A percentile compares a stretch with the other conserved stretches of the same genome.
Conservation (phyloP, 306 rosid genomes). For the Begonia loranthoides region DNA sequence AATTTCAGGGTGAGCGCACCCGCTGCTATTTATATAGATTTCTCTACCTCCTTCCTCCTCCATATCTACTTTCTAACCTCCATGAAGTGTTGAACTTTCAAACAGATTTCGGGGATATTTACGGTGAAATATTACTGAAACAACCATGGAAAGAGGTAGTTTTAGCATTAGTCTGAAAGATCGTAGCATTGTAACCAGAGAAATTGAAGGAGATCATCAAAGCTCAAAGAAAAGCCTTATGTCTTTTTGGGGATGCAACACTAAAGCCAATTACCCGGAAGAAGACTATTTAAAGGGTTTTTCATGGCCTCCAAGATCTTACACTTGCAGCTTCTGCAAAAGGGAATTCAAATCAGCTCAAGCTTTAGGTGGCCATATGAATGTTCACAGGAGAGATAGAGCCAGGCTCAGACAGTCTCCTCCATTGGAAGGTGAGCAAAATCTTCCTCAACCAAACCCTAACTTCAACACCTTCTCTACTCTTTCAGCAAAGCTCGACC, state of each 20-base stretch:
- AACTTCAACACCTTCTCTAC: constrained; percentile 25
- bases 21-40: background rate
- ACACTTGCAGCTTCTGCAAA: constrained; percentile 74
- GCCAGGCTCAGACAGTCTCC: constrained; percentile 63
- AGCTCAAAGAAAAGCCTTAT: background rate
- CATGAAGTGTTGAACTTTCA: background rate
- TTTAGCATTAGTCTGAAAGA: background rate
- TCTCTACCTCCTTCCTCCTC: background rate
- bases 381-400: constrained; percentile 87
- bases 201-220: constrained; percentile 2
- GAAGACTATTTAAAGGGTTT: constrained; percentile 39
- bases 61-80: background rate
- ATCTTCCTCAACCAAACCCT: constrained; percentile 31
- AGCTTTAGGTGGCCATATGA: constrained; percentile 97
- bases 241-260: too few relatives aligned
- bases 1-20: background rate
- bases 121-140: background rate
- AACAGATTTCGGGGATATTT: too few relatives aligned
- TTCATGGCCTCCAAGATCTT: constrained; percentile 89
- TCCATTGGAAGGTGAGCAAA: constrained; percentile 26
- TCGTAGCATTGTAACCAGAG: too few relatives aligned
- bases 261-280: constrained; percentile 8
- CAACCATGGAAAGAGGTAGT: background rate
- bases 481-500: constrained; percentile 3
- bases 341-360: constrained; percentile 94